Base-by-base conservation (phyloP, 2,329 filamentous ascomycete species). In the Pyrenochaeta sp. region DNA sequence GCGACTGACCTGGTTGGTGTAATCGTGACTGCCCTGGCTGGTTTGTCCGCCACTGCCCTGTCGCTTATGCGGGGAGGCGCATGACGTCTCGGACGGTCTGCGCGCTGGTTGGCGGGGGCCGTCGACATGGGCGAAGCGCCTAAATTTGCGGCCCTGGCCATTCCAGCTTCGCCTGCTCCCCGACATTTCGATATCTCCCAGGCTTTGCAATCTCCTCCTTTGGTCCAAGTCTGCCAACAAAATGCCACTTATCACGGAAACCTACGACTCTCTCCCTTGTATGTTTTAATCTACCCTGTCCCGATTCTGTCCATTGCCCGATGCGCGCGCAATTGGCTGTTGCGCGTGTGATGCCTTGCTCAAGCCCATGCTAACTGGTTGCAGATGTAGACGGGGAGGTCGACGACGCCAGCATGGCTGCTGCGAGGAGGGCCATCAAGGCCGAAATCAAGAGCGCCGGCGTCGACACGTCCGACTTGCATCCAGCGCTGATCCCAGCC, bases 231-330 rank as follows among this genome's bases (percentile, higher is more conserved):
- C 51, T n/a, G 17, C 42, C 41, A 30, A 24, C 50, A 74, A 65
- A 52, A 88, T 89, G 86, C 81, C 87, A 51, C 78, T 87, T 47
- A 84, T 86, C 51, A 82, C 82, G 52, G 82, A 83, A 68, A 81
- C 86, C 50, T 87, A 91, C 74, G 89, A 94, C 67, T 90, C 88
- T 15, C 84, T 95, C 15, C 89, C 89, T 35, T 93, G 89, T 91
- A 81, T 56, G 82, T 62, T 18, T n/a, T 22, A 48, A 48, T 55
- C 27, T 56, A 20, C 31, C 13, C 10, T 20, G 28, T 24, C 44
- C 46, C 17, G 28, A 47, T 48, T 35, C 63, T 78, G 85, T 48
- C 84, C 89, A 73, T 87, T 90, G 64, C 89, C 87, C 29, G 56
- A 47, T 41, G 47, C 51, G 45, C 51, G 31, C 35, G 44, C 13